Percentiles rank a stretch among this genome's conserved stretches.
These are phyloP conservation scores for Trichosporon sp. DNA, from an alignment of 1,284 basidiomycete genomes.

Conservation along the genomic window DNA sequence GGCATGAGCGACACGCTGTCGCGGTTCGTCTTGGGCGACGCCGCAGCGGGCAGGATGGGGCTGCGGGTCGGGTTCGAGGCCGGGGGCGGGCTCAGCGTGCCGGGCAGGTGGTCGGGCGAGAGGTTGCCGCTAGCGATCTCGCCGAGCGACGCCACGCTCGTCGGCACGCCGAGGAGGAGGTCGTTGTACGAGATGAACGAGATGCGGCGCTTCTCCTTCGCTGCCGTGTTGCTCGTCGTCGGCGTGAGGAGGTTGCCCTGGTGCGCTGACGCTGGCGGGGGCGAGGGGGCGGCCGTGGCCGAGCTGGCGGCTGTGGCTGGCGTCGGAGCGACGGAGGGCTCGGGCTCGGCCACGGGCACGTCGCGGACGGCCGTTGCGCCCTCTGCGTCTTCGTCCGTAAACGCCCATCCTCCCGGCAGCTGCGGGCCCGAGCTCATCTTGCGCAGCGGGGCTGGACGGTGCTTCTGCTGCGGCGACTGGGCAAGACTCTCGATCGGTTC, in stretches of 20 bases:
- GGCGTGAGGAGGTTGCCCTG: slow-evolving; percentile 54
- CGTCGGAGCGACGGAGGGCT: background rate
- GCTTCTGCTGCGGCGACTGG: slow-evolving; percentile 4
- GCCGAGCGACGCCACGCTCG: slow-evolving; percentile 62
- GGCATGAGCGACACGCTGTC: too few relatives aligned
- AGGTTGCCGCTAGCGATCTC: slow-evolving; percentile 58
- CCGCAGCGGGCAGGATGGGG: slow-evolving; percentile 33
- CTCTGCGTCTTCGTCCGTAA: slow-evolving; percentile 14
- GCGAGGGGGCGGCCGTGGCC: slow-evolving; percentile 4
- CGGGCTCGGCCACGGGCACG: background rate
- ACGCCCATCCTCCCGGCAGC: slow-evolving; percentile 42
- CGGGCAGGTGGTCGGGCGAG: slow-evolving; percentile 46
- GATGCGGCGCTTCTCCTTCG: slow-evolving; percentile 54
- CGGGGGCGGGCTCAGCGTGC: slow-evolving; percentile 34
- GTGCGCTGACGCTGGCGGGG: slow-evolving; percentile 42
- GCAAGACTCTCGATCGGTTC: background rate
- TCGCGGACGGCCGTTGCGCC: slow-evolving; percentile 7
- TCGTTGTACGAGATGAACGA: slow-evolving; percentile 82
- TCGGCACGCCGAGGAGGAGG: slow-evolving; percentile 67
- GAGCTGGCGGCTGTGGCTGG: background rate
- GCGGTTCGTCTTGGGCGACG: background rate
- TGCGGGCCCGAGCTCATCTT: slow-evolving; percentile 37
- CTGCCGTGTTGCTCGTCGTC: slow-evolving; percentile 16
- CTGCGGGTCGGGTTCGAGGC: slow-evolving; percentile 44
- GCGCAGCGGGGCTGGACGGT: slow-evolving; percentile 30